Percentiles rank a stretch among this genome's conserved stretches.
Conservation (phyloP, 768 basidiomycete species). For the Kwoniella pini region DNA sequence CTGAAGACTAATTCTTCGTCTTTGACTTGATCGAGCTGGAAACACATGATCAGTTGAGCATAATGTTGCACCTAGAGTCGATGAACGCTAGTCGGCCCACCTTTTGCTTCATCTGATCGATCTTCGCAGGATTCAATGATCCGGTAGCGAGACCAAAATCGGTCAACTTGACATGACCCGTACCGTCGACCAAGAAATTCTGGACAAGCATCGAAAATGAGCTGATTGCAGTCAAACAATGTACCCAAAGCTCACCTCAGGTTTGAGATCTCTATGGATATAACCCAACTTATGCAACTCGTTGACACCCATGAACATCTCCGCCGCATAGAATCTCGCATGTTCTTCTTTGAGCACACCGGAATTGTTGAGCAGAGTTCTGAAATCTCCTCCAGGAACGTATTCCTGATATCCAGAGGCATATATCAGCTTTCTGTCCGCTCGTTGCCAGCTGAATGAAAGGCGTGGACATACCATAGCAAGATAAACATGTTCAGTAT, state of each 20-base stretch:
- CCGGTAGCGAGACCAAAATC: constrained; percentile 98
- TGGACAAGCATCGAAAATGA: too few relatives aligned
- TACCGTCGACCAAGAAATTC: constrained; percentile 96
- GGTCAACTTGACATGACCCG: constrained; percentile 86
- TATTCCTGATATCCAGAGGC: constrained; percentile 65
- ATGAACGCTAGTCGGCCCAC: constrained; percentile 61
- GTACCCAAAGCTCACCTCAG: constrained; percentile 66
- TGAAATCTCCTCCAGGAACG: constrained; percentile 96
- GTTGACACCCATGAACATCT: constrained; percentile 93
- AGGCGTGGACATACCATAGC: constrained; percentile 66
- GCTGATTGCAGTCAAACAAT: too few relatives aligned
- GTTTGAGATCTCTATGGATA: constrained; percentile 96
- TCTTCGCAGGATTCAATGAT: constrained; percentile 87
- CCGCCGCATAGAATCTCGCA: constrained; percentile 92
- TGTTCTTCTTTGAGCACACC: constrained; percentile 97
- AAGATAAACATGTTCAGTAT: constrained; percentile 83
- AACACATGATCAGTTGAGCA: background rate
- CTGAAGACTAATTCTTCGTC: constrained; percentile 85
- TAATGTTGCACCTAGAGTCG: too few relatives aligned
- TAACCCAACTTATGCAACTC: constrained; percentile 97
- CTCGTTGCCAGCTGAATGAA: background rate
- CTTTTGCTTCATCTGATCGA: constrained; percentile 92
- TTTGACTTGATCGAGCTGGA: constrained; percentile 91
- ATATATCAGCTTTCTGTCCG: constrained; percentile 7
- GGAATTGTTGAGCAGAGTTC: constrained; percentile 94